A percentile compares a stretch with the other conserved stretches of the same genome.
These are phyloP conservation scores for Allium cepa DNA, from an alignment of 106 monocot genomes.

Conservation along the genomic window DNA sequence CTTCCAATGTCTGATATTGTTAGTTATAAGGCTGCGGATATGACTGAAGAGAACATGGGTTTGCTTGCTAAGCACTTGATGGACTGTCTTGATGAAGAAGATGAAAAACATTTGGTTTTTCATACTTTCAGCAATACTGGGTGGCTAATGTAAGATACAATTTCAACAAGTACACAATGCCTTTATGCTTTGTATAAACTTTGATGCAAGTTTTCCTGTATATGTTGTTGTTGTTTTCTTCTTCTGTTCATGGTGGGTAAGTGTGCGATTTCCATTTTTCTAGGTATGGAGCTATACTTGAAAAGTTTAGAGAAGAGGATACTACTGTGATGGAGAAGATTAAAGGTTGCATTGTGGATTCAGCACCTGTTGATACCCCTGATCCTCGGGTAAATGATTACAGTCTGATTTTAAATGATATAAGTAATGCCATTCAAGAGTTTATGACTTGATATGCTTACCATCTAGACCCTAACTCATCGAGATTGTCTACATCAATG, in stretches of 20 bases:
- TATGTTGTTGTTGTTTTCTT: background rate
- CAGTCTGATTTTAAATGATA: too few species aligned
- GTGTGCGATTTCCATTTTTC: background rate
- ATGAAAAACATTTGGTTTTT: conserved; percentile 74
- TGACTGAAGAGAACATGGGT: conserved; percentile 53
- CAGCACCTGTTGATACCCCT: conserved; percentile 84
- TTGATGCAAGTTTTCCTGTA: too few species aligned
- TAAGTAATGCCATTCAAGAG: too few species aligned
- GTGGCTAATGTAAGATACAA: conserved; percentile 55
- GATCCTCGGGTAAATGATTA: conserved; percentile 71
- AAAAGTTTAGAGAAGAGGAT: conserved; percentile 76
- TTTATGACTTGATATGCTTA: too few species aligned
- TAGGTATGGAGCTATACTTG: conserved; percentile 93
- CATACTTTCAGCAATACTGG: conserved; percentile 98
- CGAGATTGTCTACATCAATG: too few species aligned
- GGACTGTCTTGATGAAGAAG: conserved; percentile 71
- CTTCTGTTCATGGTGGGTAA: background rate
- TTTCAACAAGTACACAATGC: too few species aligned
- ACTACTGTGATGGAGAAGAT: conserved; percentile 63
- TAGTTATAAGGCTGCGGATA: conserved; percentile 69
- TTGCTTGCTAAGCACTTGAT: conserved; percentile 69
- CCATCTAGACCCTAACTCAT: too few species aligned
- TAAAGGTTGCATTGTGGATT: conserved; percentile 89
- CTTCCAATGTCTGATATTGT: conserved; percentile 78
- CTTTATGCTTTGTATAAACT: too few species aligned